These are phyloP conservation scores for Quercus aquifolioides DNA, from an alignment of 306 rosid species.

Conservation along the genomic window DNA sequence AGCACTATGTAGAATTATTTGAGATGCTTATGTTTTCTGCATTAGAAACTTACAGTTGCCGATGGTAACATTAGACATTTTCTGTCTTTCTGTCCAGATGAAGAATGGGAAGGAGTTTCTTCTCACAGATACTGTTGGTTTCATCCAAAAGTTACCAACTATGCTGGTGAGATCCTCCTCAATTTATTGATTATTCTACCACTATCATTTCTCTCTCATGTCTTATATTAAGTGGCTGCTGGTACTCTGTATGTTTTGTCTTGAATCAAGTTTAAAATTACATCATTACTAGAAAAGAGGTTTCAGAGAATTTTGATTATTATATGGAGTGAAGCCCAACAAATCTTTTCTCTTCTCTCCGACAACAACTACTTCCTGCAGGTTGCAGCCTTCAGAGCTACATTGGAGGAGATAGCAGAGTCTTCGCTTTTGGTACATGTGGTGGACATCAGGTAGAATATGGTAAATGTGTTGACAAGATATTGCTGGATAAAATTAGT, in stretches of 20 bases:
- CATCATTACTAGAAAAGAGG: slow-evolving; percentile 8
- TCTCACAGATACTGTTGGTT: slow-evolving; percentile 94
- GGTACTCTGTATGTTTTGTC: not conserved
- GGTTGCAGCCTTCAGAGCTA: slow-evolving; percentile 99
- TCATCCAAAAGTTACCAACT: slow-evolving; percentile 96
- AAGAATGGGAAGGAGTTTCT: slow-evolving; percentile 95
- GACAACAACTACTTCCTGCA: slow-evolving; percentile 29
- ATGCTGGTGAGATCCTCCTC: slow-evolving; percentile 59
- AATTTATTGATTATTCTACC: slow-evolving; percentile 12
- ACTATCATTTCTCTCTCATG: slow-evolving; percentile 16
- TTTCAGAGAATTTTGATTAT: not conserved
- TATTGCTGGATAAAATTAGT: slow-evolving; percentile 6
- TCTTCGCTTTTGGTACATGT: slow-evolving; percentile 86
- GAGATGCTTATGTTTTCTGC: not conserved
- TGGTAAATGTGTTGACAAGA: slow-evolving; percentile 8
- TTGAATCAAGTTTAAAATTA: not conserved
- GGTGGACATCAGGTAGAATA: slow-evolving; percentile 79
- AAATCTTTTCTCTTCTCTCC: not conserved
- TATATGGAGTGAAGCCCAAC: slow-evolving; percentile 9
- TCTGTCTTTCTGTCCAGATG: slow-evolving; percentile 50
- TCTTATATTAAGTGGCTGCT: not conserved
- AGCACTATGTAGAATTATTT: not conserved
- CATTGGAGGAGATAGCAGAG: slow-evolving; percentile 95
- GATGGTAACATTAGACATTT: slow-evolving; percentile 20
- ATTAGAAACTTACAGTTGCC: slow-evolving; percentile 3